These are phyloP conservation scores for Leccinellum rugosiceps DNA, from an alignment of 768 basidiomycete genomes.

Conservation along the genomic window DNA sequence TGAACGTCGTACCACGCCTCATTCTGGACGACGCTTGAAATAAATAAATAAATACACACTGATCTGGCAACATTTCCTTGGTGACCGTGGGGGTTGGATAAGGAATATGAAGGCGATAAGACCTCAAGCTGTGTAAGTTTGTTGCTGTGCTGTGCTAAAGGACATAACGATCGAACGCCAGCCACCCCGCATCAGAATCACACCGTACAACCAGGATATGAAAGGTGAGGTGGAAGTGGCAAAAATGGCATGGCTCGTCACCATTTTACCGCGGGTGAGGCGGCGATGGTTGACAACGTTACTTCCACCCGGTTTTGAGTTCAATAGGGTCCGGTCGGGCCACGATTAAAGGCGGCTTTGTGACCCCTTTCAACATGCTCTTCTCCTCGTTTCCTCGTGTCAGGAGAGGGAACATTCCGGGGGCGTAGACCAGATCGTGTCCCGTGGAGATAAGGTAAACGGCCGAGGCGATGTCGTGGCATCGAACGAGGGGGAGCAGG, in stretches of 20 bases:
- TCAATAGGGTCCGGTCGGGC: neutral
- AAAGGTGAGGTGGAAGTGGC: too few relatives aligned
- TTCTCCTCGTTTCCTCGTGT: neutral
- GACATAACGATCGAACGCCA: neutral
- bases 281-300: neutral
- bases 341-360: neutral
- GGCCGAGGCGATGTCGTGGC: constrained; percentile 1
- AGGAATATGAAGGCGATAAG: neutral
- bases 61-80: neutral
- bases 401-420: neutral
- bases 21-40: constrained; percentile 74
- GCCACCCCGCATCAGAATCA: neutral
- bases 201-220: constrained; percentile 13
- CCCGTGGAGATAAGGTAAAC: constrained; percentile 3
- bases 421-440: neutral
- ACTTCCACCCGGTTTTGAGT: neutral
- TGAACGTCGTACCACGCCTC: constrained; percentile 92
- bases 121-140: neutral
- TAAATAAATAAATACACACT: constrained; percentile 10
- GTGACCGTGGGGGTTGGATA: constrained; percentile 6
- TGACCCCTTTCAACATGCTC: neutral
- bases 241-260: neutral
- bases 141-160: neutral
- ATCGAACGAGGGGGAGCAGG: neutral
- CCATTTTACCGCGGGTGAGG: constrained; percentile 5